Evolutionary conservation across 2,329 filamentous ascomycete species (phyloP).

Genomic region (Cryoendolithus antarcticus): DNA sequence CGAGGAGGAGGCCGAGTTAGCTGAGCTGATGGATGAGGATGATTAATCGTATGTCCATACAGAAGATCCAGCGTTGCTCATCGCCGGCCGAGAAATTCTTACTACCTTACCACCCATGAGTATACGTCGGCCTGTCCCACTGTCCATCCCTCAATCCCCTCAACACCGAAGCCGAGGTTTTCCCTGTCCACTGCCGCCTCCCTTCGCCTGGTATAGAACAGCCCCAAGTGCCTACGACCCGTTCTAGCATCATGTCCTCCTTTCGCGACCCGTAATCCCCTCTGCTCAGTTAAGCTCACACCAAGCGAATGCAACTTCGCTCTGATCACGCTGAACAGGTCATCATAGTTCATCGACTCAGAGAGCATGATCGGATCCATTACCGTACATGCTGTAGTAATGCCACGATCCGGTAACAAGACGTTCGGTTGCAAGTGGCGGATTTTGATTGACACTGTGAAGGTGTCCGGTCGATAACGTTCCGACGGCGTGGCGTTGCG

Average conservation of each 20-base stretch:
- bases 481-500: neutral
- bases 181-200: neutral
- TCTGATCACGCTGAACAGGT: neutral
- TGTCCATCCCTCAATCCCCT: neutral
- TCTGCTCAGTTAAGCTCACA: neutral
- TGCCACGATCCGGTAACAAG: neutral
- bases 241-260: neutral
- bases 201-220: neutral
- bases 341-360: neutral
- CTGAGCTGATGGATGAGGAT: constrained; percentile 73
- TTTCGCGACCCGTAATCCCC: neutral
- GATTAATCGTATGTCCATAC: constrained; percentile 26
- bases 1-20: constrained; percentile 87
- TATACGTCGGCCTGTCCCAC: neutral
- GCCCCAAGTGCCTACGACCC: neutral
- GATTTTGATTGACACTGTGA: neutral
- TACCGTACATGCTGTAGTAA: too few relatives aligned
- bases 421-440: neutral
- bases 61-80: too few relatives aligned
- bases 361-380: too few relatives aligned
- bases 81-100: too few relatives aligned
- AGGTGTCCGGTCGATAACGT: neutral
- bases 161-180: neutral
- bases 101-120: neutral
- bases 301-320: neutral